phyloP scores from a whole-genome alignment of 2,329 filamentous ascomycete species.

The Hypoxylon sp. region DNA sequence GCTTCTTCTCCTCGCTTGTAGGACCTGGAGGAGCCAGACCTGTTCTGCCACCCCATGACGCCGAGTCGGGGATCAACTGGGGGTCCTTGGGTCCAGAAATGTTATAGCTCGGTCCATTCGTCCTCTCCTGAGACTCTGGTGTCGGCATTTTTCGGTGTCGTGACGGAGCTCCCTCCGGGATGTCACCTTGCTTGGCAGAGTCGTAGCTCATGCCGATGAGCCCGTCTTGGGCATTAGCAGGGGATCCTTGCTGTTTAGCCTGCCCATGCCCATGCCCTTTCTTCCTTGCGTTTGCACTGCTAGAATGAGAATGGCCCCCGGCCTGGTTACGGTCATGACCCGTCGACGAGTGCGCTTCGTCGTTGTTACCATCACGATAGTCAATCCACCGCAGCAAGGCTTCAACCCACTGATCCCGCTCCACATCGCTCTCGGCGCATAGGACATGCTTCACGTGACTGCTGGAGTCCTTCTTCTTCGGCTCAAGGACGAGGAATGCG shows the following conservation, averaged over 20 bases:
- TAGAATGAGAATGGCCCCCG: conserved; percentile 47
- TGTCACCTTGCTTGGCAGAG: conserved; percentile 59
- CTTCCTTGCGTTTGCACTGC: conserved; percentile 52
- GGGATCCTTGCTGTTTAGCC: conserved; percentile 47
- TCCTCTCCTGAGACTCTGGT: conserved; percentile 41
- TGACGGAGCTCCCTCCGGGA: conserved; percentile 54
- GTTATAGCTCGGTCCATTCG: conserved; percentile 53
- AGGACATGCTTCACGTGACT: conserved; percentile 91
- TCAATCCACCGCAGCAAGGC: conserved; percentile 90
- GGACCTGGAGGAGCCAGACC: conserved; percentile 56
- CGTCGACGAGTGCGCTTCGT: conserved; percentile 52
- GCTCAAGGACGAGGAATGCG: conserved; percentile 92
- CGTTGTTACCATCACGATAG: conserved; percentile 68
- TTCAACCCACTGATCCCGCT: conserved; percentile 94
- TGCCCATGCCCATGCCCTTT: conserved; percentile 50
- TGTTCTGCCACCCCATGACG: conserved; percentile 86
- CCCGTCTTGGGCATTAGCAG: conserved; percentile 50
- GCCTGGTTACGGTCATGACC: conserved; percentile 53
- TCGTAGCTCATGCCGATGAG: conserved; percentile 68
- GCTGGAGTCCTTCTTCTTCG: conserved; percentile 92
- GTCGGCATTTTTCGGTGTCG: conserved; percentile 44
- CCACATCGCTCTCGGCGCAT: conserved; percentile 91
- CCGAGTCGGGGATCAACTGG: conserved; percentile 80
- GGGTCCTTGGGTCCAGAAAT: conserved; percentile 90
- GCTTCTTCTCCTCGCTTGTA: conserved; percentile 77